These are phyloP conservation scores for Talinum fruticosum DNA, from an alignment of 148 eudicot species.

Conservation along the genomic window DNA sequence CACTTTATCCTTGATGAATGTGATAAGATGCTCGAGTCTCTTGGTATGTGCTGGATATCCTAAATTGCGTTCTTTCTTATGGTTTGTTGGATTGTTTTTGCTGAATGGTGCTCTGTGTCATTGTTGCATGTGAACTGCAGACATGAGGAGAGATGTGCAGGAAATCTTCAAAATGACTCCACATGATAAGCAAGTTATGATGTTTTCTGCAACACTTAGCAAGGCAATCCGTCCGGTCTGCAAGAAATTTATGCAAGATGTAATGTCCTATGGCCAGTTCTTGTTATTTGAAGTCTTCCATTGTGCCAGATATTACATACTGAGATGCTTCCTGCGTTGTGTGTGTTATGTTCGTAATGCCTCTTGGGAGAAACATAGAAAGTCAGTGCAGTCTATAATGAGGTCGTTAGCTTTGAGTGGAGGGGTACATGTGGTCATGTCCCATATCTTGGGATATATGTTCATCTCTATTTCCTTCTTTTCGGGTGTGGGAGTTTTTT, in stretches of 20 bases:
- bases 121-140: constrained; percentile 29
- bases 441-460: neutral
- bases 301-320: constrained; percentile 36
- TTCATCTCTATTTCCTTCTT: neutral
- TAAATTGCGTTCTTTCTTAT: neutral
- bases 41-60: constrained; percentile 34
- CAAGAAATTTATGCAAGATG: constrained; percentile 99
- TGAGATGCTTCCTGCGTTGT: constrained; percentile 30
- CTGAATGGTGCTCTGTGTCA: neutral
- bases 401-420: neutral
- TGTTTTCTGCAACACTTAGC: constrained; percentile 98
- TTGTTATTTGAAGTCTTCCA: constrained; percentile 60
- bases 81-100: neutral
- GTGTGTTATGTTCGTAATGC: constrained; percentile 21
- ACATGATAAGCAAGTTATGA: constrained; percentile 99
- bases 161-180: constrained; percentile 99
- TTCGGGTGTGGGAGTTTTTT: too few species aligned
- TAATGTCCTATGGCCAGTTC: constrained; percentile 74
- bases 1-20: constrained; percentile 80
- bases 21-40: constrained; percentile 82
- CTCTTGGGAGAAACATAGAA: constrained; percentile 4
- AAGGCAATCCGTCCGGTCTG: constrained; percentile 97
- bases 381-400: neutral
- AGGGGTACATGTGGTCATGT: neutral
- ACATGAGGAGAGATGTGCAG: constrained; percentile 97